These are phyloP conservation scores for Artemisia argyi DNA, from an alignment of 129 eudicot genomes.

Conservation along the genomic window DNA sequence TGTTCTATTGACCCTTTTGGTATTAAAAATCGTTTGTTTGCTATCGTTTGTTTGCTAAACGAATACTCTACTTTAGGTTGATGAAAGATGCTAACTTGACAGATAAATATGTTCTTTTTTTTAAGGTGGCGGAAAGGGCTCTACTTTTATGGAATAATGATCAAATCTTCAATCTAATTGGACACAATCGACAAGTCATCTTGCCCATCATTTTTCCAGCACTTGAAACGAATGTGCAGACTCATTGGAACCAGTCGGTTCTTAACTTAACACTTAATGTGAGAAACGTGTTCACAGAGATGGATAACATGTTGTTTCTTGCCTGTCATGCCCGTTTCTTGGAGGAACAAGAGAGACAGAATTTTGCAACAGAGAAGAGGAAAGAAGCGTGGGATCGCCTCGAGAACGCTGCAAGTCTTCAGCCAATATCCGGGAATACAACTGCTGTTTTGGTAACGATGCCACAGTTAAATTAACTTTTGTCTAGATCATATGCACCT, in stretches of 20 bases:
- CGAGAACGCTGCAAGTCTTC: conserved; percentile 68
- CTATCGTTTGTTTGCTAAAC: neutral
- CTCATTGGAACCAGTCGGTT: conserved; percentile 92
- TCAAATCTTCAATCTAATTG: conserved; percentile 69
- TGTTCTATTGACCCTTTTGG: neutral
- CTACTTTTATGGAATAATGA: conserved; percentile 92
- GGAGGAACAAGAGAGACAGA: conserved; percentile 57
- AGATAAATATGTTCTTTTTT: conserved; percentile 5
- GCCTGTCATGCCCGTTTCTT: conserved; percentile 62
- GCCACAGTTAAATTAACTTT: conserved; percentile 24
- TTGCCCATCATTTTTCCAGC: conserved; percentile 85
- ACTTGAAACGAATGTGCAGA: conserved; percentile 64
- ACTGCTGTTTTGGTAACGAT: conserved; percentile 68
- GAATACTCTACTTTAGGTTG: neutral
- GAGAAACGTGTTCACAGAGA: conserved; percentile 68
- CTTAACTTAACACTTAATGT: conserved; percentile 77
- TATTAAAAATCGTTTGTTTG: neutral
- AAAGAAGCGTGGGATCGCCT: conserved; percentile 72
- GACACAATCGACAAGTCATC: conserved; percentile 74
- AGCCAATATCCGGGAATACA: conserved; percentile 51
- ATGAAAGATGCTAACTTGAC: conserved; percentile 5
- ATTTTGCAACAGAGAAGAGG: conserved; percentile 47
- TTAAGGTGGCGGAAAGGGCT: conserved; percentile 92
- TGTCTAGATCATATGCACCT: conserved; percentile 10
- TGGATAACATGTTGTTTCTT: conserved; percentile 68